Evolutionary conservation across 371 early-diverging fungal species (phyloP).

Genomic region (Chytridiales sp.): DNA sequence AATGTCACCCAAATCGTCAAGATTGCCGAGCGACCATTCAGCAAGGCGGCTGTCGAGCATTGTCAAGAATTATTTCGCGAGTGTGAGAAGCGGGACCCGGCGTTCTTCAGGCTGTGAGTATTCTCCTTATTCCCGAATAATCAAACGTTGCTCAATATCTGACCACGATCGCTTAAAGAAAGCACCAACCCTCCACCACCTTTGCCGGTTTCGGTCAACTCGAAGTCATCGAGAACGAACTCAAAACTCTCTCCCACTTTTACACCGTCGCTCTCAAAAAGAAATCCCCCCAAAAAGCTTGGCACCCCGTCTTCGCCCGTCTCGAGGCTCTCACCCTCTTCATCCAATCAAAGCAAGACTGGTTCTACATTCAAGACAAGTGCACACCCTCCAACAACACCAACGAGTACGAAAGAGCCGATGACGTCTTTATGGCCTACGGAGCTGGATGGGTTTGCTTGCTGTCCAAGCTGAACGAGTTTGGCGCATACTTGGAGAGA

Average conservation of each 20-base stretch:
- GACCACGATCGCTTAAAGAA: too few species aligned
- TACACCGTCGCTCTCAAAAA: conserved; percentile 28
- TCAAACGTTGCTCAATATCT: too few species aligned
- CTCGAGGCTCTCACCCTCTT: conserved; percentile 28
- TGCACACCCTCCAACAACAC: too few species aligned
- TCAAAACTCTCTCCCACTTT: conserved; percentile 15
- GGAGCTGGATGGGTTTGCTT: conserved; percentile 21
- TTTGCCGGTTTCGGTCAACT: conserved; percentile 24
- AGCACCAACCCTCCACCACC: too few species aligned
- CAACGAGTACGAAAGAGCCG: conserved; percentile 7
- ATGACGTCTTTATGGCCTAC: conserved; percentile 15
- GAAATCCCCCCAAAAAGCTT: conserved; percentile 28
- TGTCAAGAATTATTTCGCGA: too few species aligned
- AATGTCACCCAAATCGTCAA: too few species aligned
- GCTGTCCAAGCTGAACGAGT: conserved; percentile 13
- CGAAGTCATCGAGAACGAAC: conserved; percentile 28
- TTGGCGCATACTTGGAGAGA: conserved; percentile 15
- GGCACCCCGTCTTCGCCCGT: conserved; percentile 27
- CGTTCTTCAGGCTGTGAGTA: too few species aligned
- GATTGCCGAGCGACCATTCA: too few species aligned
- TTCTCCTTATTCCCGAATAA: too few species aligned
- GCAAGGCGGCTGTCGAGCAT: too few species aligned
- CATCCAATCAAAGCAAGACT: conserved; percentile 17
- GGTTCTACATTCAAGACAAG: conserved; percentile 11
- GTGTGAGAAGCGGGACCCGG: too few species aligned